phyloP scores from a whole-genome alignment of 2,329 filamentous ascomycete genomes.

The Xylariales sp. region DNA sequence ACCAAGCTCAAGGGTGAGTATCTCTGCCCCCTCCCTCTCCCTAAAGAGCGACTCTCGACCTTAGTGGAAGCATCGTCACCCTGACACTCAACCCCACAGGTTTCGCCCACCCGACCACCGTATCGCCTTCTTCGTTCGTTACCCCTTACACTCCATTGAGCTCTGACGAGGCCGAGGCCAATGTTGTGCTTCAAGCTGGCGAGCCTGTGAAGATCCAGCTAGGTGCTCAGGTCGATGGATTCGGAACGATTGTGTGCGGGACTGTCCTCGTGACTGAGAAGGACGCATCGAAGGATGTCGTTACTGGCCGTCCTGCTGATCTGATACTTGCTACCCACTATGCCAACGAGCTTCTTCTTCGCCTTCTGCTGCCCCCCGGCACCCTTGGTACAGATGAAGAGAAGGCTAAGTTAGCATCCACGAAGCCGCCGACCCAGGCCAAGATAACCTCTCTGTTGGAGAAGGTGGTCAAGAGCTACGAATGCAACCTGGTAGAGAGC shows the following conservation, averaged over 20 bases:
- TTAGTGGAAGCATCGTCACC: background rate
- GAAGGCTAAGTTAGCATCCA: conserved; percentile 82
- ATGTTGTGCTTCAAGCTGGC: conserved; percentile 71
- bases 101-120: conserved; percentile 88
- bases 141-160: conserved; percentile 94
- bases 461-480: conserved; percentile 87
- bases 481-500: conserved; percentile 91
- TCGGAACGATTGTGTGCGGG: conserved; percentile 93
- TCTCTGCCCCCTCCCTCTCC: conserved; percentile 1
- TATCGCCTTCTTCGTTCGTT: conserved; percentile 90
- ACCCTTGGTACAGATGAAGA: conserved; percentile 88
- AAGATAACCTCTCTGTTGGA: conserved; percentile 86
- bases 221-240: conserved; percentile 97
- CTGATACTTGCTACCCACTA: conserved; percentile 88
- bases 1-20: conserved; percentile 92
- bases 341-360: conserved; percentile 89
- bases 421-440: conserved; percentile 78
- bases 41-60: background rate
- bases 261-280: conserved; percentile 70
- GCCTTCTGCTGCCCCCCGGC: conserved; percentile 88
- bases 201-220: conserved; percentile 97
- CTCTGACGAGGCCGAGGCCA: conserved; percentile 81
- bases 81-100: conserved; percentile 41
- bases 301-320: conserved; percentile 78
- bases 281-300: conserved; percentile 56